Evolutionary conservation across 768 basidiomycete genomes (phyloP), one percentile per base, ranked within the genome.

Genomic region (Auriscalpium microsporum): DNA sequence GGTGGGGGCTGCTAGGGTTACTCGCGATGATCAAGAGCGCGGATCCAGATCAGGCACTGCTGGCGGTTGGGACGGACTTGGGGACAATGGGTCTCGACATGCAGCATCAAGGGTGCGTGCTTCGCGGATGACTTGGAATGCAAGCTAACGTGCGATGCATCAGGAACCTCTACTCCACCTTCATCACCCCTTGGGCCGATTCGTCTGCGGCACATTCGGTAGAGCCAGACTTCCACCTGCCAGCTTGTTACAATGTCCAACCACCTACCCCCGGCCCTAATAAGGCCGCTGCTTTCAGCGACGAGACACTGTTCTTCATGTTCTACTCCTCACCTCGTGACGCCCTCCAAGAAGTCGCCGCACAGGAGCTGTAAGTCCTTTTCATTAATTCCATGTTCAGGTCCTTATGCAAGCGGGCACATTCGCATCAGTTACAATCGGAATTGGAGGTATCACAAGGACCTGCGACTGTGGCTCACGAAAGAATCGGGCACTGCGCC

Each of bases 371-470:
- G 90, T 94, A 70, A 71, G 86, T 82, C n/a, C 60, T 49, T 60
- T 57, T 48, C 34, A 57, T 62, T 60, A 50, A 46, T 55, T 33
- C 42, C 51, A 42, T 36, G 21, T 6, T 11, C 19, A 33, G 28
- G 13, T 37, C 53, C 49, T 38, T 42, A 49, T 19, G 36, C 21
- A 8, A 19, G 33, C 17, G 40, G 35, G 59, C 33, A 21, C 33
- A 21, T 35, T 49, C 49, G 53, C 48, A 52, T 59, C 62, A 93
- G 91, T 65, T 94, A 84, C 77, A 87, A 89, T 68, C 86, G 92
- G 56, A 93, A 92, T 68, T 96, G 94, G 93, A 79, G 94, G 56
- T 95, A 87, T 70, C 93, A 95, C 79, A 95, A 92, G 68, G 90
- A 92, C 59, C 77, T 90, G 45, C 84, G 83, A 48, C 69, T 89